A percentile compares a stretch with the other conserved stretches of the same genome.
Evolutionary conservation across 129 eudicot genomes (phyloP).

Genomic region (Artemisia annua): DNA sequence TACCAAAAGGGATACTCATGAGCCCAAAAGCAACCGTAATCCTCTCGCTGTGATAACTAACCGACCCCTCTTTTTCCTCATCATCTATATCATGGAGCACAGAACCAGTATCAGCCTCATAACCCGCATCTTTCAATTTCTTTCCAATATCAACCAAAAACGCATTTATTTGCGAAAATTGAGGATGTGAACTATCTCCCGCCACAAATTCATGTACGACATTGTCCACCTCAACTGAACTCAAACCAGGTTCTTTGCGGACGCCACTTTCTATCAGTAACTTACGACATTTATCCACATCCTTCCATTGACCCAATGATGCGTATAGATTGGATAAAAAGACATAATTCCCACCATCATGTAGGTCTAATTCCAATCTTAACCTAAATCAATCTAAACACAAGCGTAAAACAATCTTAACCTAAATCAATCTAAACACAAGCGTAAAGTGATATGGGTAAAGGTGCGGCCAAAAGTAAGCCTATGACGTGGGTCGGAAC

Average conservation of each 20-base stretch:
- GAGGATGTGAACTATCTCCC: conserved; percentile 56
- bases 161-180: conserved; percentile 35
- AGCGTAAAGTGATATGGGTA: too few relatives aligned
- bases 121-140: conserved; percentile 42
- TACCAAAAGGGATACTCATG: conserved; percentile 42
- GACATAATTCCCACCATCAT: conserved; percentile 59
- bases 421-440: too few relatives aligned
- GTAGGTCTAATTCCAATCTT: conserved; percentile 45
- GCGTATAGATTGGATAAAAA: conserved; percentile 54
- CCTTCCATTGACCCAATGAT: conserved; percentile 49
- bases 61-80: conserved; percentile 50
- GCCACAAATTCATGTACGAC: conserved; percentile 51
- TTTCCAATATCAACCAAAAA: conserved; percentile 42
- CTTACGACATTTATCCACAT: conserved; percentile 42
- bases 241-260: conserved; percentile 53
- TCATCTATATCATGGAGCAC: conserved; percentile 61
- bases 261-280: conserved; percentile 48
- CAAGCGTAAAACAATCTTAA: too few relatives aligned
- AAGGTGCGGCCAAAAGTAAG: too few relatives aligned
- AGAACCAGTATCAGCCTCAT: conserved; percentile 44
- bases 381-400: too few relatives aligned
- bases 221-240: conserved; percentile 54
- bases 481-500: too few relatives aligned
- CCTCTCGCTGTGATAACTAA: conserved; percentile 55
- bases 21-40: conserved; percentile 59